Percentiles rank a stretch among this genome's conserved stretches.
Conservation (phyloP, 140 eudicot genomes). For the Senecio squalidus region DNA sequence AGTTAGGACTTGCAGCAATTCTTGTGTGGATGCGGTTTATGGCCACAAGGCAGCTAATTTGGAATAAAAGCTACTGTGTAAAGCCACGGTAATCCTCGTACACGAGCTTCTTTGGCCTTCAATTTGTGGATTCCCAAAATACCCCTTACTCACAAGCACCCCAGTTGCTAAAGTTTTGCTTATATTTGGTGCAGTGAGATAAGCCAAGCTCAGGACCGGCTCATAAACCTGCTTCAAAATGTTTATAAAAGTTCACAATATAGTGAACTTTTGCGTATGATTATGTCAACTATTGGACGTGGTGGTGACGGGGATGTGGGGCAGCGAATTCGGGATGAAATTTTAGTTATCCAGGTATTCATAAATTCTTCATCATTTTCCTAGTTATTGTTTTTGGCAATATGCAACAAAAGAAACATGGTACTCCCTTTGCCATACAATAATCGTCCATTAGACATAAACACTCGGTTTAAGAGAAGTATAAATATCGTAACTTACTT, state of each 20-base stretch:
- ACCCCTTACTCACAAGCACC: constrained; percentile 9
- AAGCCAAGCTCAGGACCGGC: constrained; percentile 96
- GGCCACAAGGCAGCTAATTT: constrained; percentile 94
- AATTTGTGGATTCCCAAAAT: not conserved
- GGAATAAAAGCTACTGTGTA: constrained; percentile 94
- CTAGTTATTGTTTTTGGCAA: not conserved
- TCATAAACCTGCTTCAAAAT: constrained; percentile 72
- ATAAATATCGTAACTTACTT: no score
- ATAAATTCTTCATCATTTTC: not conserved
- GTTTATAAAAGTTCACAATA: constrained; percentile 58
- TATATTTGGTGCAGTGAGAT: constrained; percentile 65
- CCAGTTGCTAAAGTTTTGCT: not conserved
- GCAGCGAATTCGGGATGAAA: constrained; percentile 95
- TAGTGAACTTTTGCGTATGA: constrained; percentile 84
- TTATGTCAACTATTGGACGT: constrained; percentile 96
- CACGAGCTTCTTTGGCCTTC: constrained; percentile 1
- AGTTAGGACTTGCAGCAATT: constrained; percentile 83
- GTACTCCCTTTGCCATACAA: no score
- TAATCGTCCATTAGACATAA: no score
- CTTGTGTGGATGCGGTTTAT: constrained; percentile 99
- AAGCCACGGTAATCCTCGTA: constrained; percentile 78
- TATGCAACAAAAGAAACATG: not conserved
- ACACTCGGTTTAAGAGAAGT: no score
- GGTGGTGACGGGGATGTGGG: constrained; percentile 99
- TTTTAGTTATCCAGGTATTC: constrained; percentile 81